Conservation (phyloP, 1,284 basidiomycete species). For the Puccinia polysora region DNA sequence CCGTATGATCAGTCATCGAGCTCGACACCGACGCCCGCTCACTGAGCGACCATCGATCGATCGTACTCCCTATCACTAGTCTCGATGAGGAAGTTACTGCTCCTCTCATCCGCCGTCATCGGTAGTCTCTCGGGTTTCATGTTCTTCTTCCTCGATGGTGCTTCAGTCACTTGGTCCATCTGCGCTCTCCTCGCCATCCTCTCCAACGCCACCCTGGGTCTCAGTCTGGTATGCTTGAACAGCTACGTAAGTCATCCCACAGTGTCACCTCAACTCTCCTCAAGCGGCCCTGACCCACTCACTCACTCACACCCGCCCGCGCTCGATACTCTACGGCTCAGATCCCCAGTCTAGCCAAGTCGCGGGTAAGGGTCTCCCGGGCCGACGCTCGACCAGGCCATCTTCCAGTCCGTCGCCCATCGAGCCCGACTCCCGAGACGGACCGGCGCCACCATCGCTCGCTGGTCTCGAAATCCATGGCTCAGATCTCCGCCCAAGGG, state of each 20-base stretch:
- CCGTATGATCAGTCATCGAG: slow-evolving; percentile 35
- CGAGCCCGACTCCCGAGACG: slow-evolving; percentile 20
- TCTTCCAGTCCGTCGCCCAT: slow-evolving; percentile 45
- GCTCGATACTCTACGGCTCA: slow-evolving; percentile 55
- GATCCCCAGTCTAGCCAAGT: slow-evolving; percentile 46
- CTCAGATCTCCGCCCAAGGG: slow-evolving; percentile 72
- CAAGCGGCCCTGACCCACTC: slow-evolving; percentile 58
- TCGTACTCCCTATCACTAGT: slow-evolving; percentile 56
- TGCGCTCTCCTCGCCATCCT: slow-evolving; percentile 64
- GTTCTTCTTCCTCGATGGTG: slow-evolving; percentile 69
- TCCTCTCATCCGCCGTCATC: slow-evolving; percentile 67
- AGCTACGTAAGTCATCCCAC: slow-evolving; percentile 65
- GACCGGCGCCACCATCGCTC: not conserved
- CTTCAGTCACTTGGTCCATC: slow-evolving; percentile 64
- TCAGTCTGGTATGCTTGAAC: slow-evolving; percentile 79
- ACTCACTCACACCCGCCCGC: slow-evolving; percentile 5
- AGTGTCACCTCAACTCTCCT: slow-evolving; percentile 58
- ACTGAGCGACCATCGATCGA: not conserved
- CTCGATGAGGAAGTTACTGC: slow-evolving; percentile 68
- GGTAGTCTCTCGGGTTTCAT: slow-evolving; percentile 65
- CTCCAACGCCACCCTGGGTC: slow-evolving; percentile 76
- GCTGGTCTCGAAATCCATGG: slow-evolving; percentile 58
- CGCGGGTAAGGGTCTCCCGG: slow-evolving; percentile 11
- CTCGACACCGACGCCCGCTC: not conserved
- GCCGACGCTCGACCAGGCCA: slow-evolving; percentile 46